These are phyloP conservation scores for Senecio squalidus DNA, from an alignment of 140 eudicot genomes.

Conservation along the genomic window DNA sequence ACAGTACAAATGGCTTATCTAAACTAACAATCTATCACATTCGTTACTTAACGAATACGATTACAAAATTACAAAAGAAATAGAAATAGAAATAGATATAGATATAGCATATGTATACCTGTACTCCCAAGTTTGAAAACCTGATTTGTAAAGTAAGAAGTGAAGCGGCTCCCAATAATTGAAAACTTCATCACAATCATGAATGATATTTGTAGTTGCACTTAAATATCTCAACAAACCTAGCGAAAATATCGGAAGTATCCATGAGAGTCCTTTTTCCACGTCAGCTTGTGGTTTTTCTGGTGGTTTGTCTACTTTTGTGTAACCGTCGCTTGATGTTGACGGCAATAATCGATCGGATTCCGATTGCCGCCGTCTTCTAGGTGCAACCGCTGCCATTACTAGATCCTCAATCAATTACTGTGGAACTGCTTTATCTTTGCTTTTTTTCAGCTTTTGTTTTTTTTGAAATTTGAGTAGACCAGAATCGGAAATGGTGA, in stretches of 20 bases:
- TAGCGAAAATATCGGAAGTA: conserved; percentile 60
- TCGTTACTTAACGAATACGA: no score
- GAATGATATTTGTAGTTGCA: conserved; percentile 82
- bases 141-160: conserved; percentile 77
- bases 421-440: conserved; percentile 20
- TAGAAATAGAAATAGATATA: no score
- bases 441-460: conserved; percentile 8
- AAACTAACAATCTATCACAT: no score
- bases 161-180: conserved; percentile 99
- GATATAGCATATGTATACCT: no score
- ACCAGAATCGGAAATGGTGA: no score
- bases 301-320: conserved; percentile 69
- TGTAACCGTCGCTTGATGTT: conserved; percentile 48
- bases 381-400: conserved; percentile 42
- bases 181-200: conserved; percentile 95
- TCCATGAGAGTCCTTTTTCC: conserved; percentile 62
- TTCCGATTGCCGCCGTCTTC: conserved; percentile 54
- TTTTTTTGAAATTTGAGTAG: background rate
- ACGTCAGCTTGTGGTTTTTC: conserved; percentile 31
- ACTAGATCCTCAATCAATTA: background rate
- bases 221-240: conserved; percentile 75
- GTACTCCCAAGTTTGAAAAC: conserved; percentile 98
- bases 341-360: conserved; percentile 39
- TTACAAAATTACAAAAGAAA: no score
- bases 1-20: no score